Evolutionary conservation across 352 stramenopile species (phyloP).

Genomic region (Phytophthora fragariaefolia): DNA sequence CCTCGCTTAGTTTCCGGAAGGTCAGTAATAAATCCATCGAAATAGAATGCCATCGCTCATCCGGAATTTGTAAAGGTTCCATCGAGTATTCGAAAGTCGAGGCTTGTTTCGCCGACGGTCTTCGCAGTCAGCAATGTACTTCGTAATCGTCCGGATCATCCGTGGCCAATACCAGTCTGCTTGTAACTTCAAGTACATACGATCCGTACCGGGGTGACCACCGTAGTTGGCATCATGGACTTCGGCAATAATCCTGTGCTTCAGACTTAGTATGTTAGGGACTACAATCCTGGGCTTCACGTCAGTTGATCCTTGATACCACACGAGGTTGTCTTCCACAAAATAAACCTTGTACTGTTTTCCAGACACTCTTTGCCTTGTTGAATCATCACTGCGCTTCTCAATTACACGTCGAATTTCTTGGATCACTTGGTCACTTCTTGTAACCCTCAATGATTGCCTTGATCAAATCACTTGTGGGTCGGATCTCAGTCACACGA

Average conservation of each 20-base stretch:
- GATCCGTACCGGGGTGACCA: background rate
- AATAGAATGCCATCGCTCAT: slow-evolving; percentile 13
- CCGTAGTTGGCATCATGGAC: background rate
- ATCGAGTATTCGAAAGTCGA: slow-evolving; percentile 7
- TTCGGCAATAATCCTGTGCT: background rate
- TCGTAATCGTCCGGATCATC: background rate
- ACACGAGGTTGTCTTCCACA: too few relatives aligned
- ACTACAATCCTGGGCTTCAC: slow-evolving; percentile 2
- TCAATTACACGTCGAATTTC: too few relatives aligned
- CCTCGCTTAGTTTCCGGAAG: background rate
- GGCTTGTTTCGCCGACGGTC: slow-evolving; percentile 12
- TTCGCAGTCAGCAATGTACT: slow-evolving; percentile 14
- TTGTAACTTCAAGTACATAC: background rate
- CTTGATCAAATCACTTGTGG: too few relatives aligned
- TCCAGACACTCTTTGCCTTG: too few relatives aligned
- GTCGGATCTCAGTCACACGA: too few relatives aligned
- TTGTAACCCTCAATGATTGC: too few relatives aligned
- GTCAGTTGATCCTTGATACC: background rate
- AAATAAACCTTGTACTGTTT: too few relatives aligned
- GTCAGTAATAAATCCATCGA: slow-evolving; percentile 14
- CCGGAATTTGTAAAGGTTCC: slow-evolving; percentile 8
- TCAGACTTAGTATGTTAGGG: background rate
- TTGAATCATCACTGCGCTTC: too few relatives aligned
- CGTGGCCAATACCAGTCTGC: slow-evolving; percentile 1
- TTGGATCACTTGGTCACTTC: too few relatives aligned